phyloP scores from a whole-genome alignment of 306 rosid species.

The Pyrus communis region DNA sequence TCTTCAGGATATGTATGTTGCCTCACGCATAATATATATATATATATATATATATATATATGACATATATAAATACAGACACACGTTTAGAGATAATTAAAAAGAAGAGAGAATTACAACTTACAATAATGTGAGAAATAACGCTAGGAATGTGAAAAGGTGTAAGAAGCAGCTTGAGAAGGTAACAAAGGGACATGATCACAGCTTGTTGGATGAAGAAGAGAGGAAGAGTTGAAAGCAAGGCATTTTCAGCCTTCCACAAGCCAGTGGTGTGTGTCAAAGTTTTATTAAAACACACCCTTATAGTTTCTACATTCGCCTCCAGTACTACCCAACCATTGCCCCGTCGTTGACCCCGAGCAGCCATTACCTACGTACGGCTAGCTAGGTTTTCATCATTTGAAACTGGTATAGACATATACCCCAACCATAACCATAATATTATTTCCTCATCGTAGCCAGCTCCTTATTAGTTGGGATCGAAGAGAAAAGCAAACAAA shows the following conservation, averaged over 20 bases:
- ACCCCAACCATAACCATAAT: no score
- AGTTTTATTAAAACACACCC: conserved; percentile 19
- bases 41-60: no score
- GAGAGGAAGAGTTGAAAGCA: conserved; percentile 20
- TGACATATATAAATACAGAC: background rate
- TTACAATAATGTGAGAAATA: conserved; percentile 8
- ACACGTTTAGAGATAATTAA: background rate
- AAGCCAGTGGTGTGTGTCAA: conserved; percentile 8
- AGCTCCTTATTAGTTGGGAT: no score
- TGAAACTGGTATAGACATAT: no score
- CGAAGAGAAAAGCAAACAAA: no score
- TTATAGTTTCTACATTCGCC: background rate
- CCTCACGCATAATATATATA: no score
- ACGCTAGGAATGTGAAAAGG: conserved; percentile 28
- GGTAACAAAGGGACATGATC: conserved; percentile 18
- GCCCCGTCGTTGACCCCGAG: background rate
- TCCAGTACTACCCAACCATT: background rate
- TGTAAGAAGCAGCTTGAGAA: conserved; percentile 5
- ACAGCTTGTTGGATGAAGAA: conserved; percentile 24
- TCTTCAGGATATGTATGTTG: no score
- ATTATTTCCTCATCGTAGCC: no score
- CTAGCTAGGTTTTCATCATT: no score
- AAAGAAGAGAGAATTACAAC: background rate
- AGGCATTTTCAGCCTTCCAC: conserved; percentile 34
- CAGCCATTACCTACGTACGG: background rate